Conservation (phyloP, 2,329 filamentous ascomycete species). For the Microdochium trichocladiopsis region DNA sequence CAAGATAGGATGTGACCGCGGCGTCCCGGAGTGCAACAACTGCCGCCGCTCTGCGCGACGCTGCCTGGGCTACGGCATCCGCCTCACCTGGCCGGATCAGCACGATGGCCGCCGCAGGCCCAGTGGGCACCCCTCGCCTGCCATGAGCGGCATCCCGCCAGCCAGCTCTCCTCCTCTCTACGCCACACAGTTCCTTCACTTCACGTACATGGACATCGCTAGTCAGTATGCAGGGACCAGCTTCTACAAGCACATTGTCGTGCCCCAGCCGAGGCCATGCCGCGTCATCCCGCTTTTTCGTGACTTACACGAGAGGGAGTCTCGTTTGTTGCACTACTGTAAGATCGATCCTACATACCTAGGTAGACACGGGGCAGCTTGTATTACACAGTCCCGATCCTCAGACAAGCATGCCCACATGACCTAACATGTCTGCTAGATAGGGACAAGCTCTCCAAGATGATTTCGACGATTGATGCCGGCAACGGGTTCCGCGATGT, state of each 20-base stretch:
- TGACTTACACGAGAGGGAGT: conserved; percentile 18
- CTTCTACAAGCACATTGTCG: conserved; percentile 11
- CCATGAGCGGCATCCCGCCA: conserved; percentile 17
- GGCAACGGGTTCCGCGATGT: conserved; percentile 38
- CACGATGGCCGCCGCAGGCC: conserved; percentile 32
- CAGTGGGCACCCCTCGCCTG: conserved; percentile 5
- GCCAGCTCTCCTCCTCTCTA: conserved; percentile 18
- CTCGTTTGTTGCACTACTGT: conserved; percentile 21
- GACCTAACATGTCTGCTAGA: conserved; percentile 8
- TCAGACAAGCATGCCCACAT: too few species aligned
- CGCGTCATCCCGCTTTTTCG: conserved; percentile 18
- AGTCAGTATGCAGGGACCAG: not conserved
- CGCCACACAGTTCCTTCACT: conserved; percentile 29
- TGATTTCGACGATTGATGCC: conserved; percentile 38
- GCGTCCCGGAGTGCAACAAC: conserved; percentile 33
- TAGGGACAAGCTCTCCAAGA: conserved; percentile 30
- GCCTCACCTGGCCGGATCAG: conserved; percentile 39
- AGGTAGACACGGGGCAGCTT: not conserved
- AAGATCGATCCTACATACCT: conserved; percentile 4
- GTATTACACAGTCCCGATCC: too few species aligned
- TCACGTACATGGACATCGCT: conserved; percentile 24
- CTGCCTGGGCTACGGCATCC: conserved; percentile 36
- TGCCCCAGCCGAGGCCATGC: conserved; percentile 15
- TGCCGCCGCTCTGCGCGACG: conserved; percentile 31
- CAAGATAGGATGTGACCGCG: conserved; percentile 39